Base-by-base conservation (phyloP, 371 early-diverging fungal genomes). In the Circinella minor region DNA sequence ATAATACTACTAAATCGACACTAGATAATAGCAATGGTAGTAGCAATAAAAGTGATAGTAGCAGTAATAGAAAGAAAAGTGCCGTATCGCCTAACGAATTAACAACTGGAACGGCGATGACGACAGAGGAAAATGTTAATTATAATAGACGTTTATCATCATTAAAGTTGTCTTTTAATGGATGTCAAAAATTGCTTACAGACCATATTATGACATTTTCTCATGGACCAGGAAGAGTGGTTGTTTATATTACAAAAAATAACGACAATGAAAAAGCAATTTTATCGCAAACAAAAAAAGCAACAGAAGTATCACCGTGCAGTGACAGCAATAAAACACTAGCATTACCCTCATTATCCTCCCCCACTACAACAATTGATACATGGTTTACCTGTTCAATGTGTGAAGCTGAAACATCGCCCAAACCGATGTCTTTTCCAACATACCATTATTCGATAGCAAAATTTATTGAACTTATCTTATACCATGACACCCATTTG, bases 391-490 rank as follows among this genome's bases (percentile, higher is more conserved):
- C 71, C 27, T 90, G 90, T 57, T 74, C 76, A 55, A 66, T 68
- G 64, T 90, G 90, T 66, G 75, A 81, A 18, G 65, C 72, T 14
- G 66, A 69, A 13, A 84, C 87, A 0, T 55, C 67, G 9, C 76
- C 83, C 0, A 70, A 72, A 8, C 51, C 68, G 1, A 70, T 89
- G 61, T 86, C 84, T 5, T 59, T 66, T 3, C 78, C 81, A 7
- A 80, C 85, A 0, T 79, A 77, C 69, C 68, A 77, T 10, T 87
- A 82, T 54, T 89, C 90, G 0, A 86, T 90, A 76, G 89, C 81
- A 15, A 91, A 91, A 68, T 91, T 86, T 43, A 70, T 91, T 54
- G 92, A 91, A 62, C 62, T 90, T 5, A 36, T 90, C 0, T 73
- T 88, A 34, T 91, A 91, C 63, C 57, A 27, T 27, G 75, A 80